Evolutionary conservation across 2,329 filamentous ascomycete species (phyloP), one percentile per base, ranked within the genome.

Genomic region (Neoarthrinium moseri): DNA sequence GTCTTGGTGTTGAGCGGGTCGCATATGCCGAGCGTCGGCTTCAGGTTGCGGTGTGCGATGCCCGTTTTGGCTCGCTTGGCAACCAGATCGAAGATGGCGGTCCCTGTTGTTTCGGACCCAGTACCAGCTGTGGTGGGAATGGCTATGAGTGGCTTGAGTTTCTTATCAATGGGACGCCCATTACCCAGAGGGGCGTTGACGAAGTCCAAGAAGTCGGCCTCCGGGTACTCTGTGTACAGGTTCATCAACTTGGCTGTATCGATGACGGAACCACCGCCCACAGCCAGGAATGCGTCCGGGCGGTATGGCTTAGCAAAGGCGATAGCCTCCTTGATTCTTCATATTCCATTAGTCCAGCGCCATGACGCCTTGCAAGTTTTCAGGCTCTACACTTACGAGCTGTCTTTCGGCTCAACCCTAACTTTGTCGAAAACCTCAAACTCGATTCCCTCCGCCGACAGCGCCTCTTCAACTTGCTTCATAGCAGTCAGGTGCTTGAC

Each of bases 161-260:
- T 77, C 47, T 79, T 81, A 23, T 81, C 81, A 49, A 95, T 86
- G 0, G 89, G 89, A 20, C 81, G 70, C 4, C 94, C 94, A 51
- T 87, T 90, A 48, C 94, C 94, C 0, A 97, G 73, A 0, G 94
- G 94, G 0, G 92, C 92, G 61, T 97, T 97, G 66, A 99, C 94
- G 58, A 99, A 99, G 74, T 99, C 92, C 27, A 97, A 77, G 63
- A 99, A 96, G 57, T 94, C 89, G 26, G 92, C 92, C 6, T 96
- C 87, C 0, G 91, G 91, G 63, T 91, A 96, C 51, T 83, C 85
- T 1, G 86, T 88, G 71, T 97, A 97, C 0, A 99, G 78, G 63
- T 99, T 99, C 91, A 99, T 97, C 46, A 99, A 78, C 70, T 99
- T 99, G 45, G 94, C 92, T 1, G 94, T 99, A 69, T 99, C 94